Evolutionary conservation across 768 basidiomycete genomes (phyloP).

Genomic region (Russula olivacea): DNA sequence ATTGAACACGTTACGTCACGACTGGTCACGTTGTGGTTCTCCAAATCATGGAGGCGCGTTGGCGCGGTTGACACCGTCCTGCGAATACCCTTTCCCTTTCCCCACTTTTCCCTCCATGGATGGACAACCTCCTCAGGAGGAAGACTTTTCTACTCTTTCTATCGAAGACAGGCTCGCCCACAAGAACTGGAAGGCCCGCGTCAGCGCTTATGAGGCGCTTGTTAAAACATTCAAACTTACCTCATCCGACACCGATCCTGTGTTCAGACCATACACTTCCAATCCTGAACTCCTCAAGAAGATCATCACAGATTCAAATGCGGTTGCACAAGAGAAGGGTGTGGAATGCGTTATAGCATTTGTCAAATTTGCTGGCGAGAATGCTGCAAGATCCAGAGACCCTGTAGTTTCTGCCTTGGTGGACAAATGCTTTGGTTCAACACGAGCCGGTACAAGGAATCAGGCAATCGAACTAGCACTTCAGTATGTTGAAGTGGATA

Average conservation of each 20-base stretch:
- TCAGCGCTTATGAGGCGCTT: slow-evolving; percentile 86
- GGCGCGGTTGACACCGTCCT: slow-evolving; percentile 14
- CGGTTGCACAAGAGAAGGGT: slow-evolving; percentile 96
- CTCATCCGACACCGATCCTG: slow-evolving; percentile 88
- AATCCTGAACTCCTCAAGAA: slow-evolving; percentile 77
- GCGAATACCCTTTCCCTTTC: slow-evolving; percentile 24
- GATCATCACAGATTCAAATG: slow-evolving; percentile 86
- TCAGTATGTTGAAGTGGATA: slow-evolving; percentile 93
- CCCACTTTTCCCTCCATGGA: slow-evolving; percentile 52
- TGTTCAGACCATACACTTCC: slow-evolving; percentile 83
- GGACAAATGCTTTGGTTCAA: slow-evolving; percentile 91
- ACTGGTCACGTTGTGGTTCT: background rate
- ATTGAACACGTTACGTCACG: slow-evolving; percentile 23
- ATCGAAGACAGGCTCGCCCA: slow-evolving; percentile 78
- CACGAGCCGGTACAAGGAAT: slow-evolving; percentile 83
- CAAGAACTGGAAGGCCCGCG: slow-evolving; percentile 99
- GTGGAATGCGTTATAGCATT: slow-evolving; percentile 82
- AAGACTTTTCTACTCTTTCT: slow-evolving; percentile 80
- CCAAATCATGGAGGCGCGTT: slow-evolving; percentile 8
- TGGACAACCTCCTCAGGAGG: slow-evolving; percentile 85
- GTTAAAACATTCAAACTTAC: slow-evolving; percentile 84
- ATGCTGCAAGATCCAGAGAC: slow-evolving; percentile 71
- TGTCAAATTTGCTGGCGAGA: slow-evolving; percentile 89
- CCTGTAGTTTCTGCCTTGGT: slow-evolving; percentile 85
- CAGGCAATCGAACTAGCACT: slow-evolving; percentile 80